These are phyloP conservation scores for Kalmanozyma brasiliensis DNA, from an alignment of 1,284 basidiomycete species.

Conservation along the genomic window DNA sequence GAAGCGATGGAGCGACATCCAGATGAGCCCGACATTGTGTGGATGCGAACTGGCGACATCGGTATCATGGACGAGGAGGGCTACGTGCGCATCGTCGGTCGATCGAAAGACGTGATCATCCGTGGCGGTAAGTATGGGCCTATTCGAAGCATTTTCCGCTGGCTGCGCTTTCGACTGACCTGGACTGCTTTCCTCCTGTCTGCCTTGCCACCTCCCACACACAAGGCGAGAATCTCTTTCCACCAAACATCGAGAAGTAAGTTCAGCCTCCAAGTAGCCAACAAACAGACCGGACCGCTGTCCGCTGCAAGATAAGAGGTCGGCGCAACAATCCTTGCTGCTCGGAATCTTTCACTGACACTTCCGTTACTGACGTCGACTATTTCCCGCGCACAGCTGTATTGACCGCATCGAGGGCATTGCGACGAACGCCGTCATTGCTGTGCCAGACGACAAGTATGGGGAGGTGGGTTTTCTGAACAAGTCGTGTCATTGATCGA, in stretches of 20 bases:
- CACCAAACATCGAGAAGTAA: constrained; percentile 82
- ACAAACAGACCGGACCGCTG: background rate
- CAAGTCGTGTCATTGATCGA: background rate
- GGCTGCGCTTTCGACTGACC: constrained; percentile 3
- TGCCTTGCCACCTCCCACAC: background rate
- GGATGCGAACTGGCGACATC: constrained; percentile 88
- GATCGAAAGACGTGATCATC: constrained; percentile 82
- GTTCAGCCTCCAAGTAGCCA: constrained; percentile 9
- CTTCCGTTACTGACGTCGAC: constrained; percentile 12
- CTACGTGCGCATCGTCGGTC: constrained; percentile 78
- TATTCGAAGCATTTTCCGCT: background rate
- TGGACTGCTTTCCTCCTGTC: constrained; percentile 5
- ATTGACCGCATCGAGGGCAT: constrained; percentile 76
- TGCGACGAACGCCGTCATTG: constrained; percentile 78
- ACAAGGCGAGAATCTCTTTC: constrained; percentile 73
- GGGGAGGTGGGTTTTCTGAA: constrained; percentile 48
- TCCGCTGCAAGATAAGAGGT: background rate
- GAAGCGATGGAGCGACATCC: constrained; percentile 73
- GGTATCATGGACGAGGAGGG: constrained; percentile 84
- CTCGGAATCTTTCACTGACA: constrained; percentile 16
- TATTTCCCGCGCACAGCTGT: constrained; percentile 62
- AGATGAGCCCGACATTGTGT: constrained; percentile 71
- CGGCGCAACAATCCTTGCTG: background rate
- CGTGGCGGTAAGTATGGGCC: constrained; percentile 81
- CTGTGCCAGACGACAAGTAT: constrained; percentile 75